Evolutionary conservation across 176 grass and related monocot species (phyloP).

Genomic region (Raddia distichophylla): DNA sequence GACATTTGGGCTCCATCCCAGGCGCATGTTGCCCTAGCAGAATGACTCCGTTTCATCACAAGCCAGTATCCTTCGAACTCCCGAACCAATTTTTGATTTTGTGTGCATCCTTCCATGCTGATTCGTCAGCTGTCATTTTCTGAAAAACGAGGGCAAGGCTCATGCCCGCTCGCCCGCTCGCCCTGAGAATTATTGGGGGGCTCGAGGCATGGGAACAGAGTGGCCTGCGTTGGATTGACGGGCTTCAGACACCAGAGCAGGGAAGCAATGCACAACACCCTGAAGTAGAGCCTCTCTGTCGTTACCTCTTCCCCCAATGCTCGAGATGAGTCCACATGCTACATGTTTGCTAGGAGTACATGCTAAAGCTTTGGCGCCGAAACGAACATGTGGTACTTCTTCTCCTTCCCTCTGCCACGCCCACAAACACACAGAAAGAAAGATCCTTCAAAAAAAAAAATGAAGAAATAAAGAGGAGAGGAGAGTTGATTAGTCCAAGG

Average conservation of each 20-base stretch:
- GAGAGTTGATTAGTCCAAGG: neutral
- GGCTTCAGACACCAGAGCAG: neutral
- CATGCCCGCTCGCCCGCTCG: neutral
- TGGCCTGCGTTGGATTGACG: neutral
- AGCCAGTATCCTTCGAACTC: neutral
- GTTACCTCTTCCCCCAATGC: neutral
- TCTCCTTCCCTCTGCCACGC: neutral
- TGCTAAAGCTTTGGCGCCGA: neutral
- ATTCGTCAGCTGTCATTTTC: neutral
- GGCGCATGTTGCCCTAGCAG: neutral
- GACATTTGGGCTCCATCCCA: too few species aligned
- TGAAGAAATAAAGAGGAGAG: too few species aligned
- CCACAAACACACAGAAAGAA: neutral
- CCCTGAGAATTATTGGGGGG: neutral
- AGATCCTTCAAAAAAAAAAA: too few species aligned
- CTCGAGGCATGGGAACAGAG: neutral
- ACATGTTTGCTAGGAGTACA: conserved; percentile 22
- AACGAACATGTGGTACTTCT: neutral
- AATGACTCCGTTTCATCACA: neutral
- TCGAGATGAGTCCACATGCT: neutral
- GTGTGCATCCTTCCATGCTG: neutral
- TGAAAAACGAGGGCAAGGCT: neutral
- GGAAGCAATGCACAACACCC: conserved; percentile 5
- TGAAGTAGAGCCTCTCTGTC: neutral
- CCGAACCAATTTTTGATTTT: neutral